Evolutionary conservation across 2,329 filamentous ascomycete species (phyloP).

Genomic region (Colletotrichum neosansevieriae): DNA sequence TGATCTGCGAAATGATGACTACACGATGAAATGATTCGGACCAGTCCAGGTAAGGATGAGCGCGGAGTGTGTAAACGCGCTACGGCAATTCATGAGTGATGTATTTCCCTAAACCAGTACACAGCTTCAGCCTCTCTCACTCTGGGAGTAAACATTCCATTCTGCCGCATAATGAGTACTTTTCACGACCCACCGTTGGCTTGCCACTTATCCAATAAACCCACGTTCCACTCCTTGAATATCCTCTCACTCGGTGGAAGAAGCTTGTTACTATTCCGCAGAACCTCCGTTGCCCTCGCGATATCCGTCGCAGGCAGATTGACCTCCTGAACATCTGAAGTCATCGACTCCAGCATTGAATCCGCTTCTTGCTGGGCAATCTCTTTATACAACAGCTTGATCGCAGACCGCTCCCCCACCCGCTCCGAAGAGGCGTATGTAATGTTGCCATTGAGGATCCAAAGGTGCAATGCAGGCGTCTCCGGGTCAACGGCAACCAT

Average conservation of each 20-base stretch:
- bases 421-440: conserved; percentile 60
- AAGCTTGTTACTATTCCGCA: conserved; percentile 62
- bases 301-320: conserved; percentile 65
- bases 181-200: not conserved
- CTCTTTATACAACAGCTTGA: conserved; percentile 66
- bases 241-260: conserved; percentile 67
- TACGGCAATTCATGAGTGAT: not conserved
- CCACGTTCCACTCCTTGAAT: conserved; percentile 77
- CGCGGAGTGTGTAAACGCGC: not conserved
- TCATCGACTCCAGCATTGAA: conserved; percentile 62
- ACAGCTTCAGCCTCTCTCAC: no score
- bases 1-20: no score
- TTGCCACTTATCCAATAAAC: conserved; percentile 68
- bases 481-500: not conserved
- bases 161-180: not conserved
- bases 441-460: conserved; percentile 69
- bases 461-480: conserved; percentile 56
- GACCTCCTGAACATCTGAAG: conserved; percentile 70
- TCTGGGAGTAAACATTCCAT: not conserved
- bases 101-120: no score
- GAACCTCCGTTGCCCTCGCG: conserved; percentile 52
- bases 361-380: conserved; percentile 59
- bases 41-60: no score
- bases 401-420: conserved; percentile 51
- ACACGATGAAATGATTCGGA: no score